A percentile compares a stretch with the other conserved stretches of the same genome.
Conservation (phyloP, 1,284 basidiomycete species). For the Sporisorium exsertum region DNA sequence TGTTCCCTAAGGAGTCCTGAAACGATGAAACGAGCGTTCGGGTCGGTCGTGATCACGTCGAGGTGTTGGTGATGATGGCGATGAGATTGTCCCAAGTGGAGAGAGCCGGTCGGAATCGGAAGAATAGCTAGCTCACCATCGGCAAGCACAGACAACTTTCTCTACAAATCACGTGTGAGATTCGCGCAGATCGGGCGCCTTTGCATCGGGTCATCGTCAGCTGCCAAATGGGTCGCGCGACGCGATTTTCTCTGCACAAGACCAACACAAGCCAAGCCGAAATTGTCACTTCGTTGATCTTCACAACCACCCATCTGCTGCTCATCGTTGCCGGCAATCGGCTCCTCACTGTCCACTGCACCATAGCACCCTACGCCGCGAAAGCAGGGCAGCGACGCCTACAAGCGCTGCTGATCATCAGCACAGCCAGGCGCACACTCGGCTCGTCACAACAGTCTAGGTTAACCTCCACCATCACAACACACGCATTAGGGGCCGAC, state of each 20-base stretch:
- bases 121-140: constrained; percentile 17
- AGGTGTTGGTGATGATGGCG: constrained; percentile 4
- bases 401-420: neutral
- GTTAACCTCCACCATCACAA: constrained; percentile 9
- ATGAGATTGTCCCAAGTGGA: constrained; percentile 15
- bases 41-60: no score
- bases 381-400: neutral
- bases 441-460: neutral
- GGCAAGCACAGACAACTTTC: neutral
- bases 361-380: neutral
- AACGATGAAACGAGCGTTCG: constrained; percentile 4
- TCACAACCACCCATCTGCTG: neutral
- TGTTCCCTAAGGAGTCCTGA: neutral
- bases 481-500: neutral
- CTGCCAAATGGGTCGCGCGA: constrained; percentile 19
- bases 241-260: constrained; percentile 12
- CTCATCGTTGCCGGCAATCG: neutral
- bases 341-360: neutral
- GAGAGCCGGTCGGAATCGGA: constrained; percentile 40
- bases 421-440: neutral
- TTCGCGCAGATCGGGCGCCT: neutral
- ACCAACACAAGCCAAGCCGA: constrained; percentile 1
- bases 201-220: constrained; percentile 14
- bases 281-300: neutral
- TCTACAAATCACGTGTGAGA: constrained; percentile 34